phyloP scores from a whole-genome alignment of 2,329 filamentous ascomycete species.

The Hypoxylon sp. region DNA sequence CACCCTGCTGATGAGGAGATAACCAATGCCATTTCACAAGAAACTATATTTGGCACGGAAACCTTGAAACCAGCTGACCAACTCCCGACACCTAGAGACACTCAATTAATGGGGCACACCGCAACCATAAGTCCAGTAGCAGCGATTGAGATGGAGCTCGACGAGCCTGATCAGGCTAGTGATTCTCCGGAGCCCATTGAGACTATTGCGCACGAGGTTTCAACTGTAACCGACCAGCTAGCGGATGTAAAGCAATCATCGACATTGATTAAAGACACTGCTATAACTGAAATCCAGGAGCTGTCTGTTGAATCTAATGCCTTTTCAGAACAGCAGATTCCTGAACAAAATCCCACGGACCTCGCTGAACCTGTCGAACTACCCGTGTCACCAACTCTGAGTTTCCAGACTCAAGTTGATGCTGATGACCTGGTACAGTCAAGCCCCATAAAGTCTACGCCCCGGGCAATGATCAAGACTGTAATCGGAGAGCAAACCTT shows the following conservation, averaged over 20 bases:
- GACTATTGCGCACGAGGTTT: background rate
- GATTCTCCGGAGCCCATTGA: constrained; percentile 1
- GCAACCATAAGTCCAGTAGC: background rate
- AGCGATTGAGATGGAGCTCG: constrained; percentile 23
- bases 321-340: constrained; percentile 1
- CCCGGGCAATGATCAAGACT: background rate
- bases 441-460: constrained; percentile 18
- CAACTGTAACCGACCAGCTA: constrained; percentile 3
- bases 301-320: background rate
- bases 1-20: constrained; percentile 6
- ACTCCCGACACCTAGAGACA: constrained; percentile 40
- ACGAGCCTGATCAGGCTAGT: constrained; percentile 16
- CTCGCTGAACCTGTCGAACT: background rate
- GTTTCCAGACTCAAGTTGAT: constrained; percentile 37
- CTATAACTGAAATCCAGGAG: background rate
- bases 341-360: constrained; percentile 6
- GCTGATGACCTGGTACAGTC: constrained; percentile 25
- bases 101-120: constrained; percentile 30
- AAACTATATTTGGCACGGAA: too few relatives aligned
- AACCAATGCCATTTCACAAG: constrained; percentile 10
- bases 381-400: constrained; percentile 28
- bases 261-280: background rate
- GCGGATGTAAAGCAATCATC: background rate
- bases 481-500: constrained; percentile 3
- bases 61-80: too few relatives aligned